These are phyloP conservation scores for Fremontodendron californicum DNA, from an alignment of 345 rosid genomes.

Conservation along the genomic window DNA sequence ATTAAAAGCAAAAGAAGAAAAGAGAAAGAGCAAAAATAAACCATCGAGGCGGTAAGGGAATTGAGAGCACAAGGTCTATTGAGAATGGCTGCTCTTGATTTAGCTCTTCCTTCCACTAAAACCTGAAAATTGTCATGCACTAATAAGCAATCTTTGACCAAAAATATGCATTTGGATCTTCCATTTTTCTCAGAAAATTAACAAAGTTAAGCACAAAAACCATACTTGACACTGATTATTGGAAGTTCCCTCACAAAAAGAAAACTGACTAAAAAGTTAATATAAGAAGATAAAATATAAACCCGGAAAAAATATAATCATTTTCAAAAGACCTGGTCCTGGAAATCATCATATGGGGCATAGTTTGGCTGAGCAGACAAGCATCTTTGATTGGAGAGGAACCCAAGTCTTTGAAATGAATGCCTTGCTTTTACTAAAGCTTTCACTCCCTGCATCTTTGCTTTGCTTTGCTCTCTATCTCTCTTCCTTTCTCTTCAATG, in stretches of 20 bases:
- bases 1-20: not conserved
- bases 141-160: conserved; percentile 5
- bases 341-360: conserved; percentile 35
- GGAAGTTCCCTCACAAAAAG: not conserved
- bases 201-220: not conserved
- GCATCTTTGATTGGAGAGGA: conserved; percentile 31
- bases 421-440: conserved; percentile 34
- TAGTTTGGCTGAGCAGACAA: conserved; percentile 69
- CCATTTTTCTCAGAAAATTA: not conserved
- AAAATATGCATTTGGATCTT: not conserved
- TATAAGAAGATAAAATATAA: not conserved
- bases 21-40: conserved; percentile 12
- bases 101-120: conserved; percentile 83
- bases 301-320: not conserved
- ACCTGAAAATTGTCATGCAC: conserved; percentile 44
- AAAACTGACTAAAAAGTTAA: not conserved
- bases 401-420: conserved; percentile 34
- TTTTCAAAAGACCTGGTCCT: conserved; percentile 55
- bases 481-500: conserved; percentile 6
- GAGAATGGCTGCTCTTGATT: conserved; percentile 85
- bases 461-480: no score
- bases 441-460: conserved; percentile 52
- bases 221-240: not conserved
- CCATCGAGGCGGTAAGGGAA: conserved; percentile 74
- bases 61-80: conserved; percentile 68